phyloP scores from a whole-genome alignment of 1,284 basidiomycete species.

The Malassezia japonica region DNA sequence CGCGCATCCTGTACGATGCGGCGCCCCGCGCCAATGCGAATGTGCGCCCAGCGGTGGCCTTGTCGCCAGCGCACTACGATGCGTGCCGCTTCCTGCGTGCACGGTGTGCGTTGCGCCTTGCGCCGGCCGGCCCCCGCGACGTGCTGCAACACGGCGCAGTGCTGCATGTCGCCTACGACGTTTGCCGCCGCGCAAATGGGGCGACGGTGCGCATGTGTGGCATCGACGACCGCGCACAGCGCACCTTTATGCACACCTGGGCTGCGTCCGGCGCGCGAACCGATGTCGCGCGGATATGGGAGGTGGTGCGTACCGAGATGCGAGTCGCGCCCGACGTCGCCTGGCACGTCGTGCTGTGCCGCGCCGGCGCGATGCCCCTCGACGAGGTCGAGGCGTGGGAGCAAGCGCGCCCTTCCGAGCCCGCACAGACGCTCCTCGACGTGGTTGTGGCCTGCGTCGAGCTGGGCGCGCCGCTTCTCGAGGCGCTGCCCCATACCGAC shows the following conservation, averaged over 20 bases:
- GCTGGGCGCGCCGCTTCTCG: not conserved
- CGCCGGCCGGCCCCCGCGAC: not conserved
- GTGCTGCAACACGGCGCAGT: slow-evolving; percentile 7
- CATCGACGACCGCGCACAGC: slow-evolving; percentile 8
- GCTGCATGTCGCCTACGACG: slow-evolving; percentile 17
- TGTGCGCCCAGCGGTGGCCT: not conserved
- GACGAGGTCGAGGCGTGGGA: slow-evolving; percentile 6
- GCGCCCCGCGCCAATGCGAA: not conserved
- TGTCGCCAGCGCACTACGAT: slow-evolving; percentile 1
- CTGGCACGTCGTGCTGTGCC: slow-evolving; percentile 11
- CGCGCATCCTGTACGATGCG: not conserved
- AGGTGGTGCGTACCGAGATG: not conserved
- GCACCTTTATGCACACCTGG: not conserved
- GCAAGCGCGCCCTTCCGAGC: not conserved
- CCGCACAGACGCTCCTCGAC: not conserved
- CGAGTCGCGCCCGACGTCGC: not conserved
- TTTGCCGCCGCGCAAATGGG: not conserved
- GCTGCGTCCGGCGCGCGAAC: not conserved
- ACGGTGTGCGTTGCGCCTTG: not conserved
- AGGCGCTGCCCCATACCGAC: not conserved
- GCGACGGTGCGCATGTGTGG: not conserved
- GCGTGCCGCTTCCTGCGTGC: slow-evolving; percentile 1
- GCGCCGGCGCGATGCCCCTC: not conserved
- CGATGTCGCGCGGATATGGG: slow-evolving; percentile 5
- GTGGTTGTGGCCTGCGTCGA: not conserved